Evolutionary conservation across 257 asterid species (phyloP).

Genomic region (Solanum arcanum): DNA sequence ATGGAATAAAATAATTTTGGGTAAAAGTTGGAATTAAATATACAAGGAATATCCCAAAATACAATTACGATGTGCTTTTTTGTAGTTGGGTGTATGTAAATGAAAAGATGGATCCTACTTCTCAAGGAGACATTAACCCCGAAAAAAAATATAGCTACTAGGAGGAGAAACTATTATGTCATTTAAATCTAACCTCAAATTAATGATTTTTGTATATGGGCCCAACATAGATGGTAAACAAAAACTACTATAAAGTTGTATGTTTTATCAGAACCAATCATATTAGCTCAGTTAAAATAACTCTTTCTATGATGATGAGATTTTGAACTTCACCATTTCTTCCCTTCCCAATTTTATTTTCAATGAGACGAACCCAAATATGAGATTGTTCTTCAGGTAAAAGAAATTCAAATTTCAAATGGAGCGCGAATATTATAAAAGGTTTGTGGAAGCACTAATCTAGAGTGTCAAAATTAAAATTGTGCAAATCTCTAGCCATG

Average conservation of each 20-base stretch:
- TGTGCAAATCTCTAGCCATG: neutral
- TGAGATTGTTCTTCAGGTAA: neutral
- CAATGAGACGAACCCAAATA: neutral
- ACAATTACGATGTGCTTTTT: neutral
- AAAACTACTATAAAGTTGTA: neutral
- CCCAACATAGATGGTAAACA: neutral
- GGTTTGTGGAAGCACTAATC: neutral
- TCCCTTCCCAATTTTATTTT: neutral
- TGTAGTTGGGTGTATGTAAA: neutral
- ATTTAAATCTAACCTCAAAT: neutral
- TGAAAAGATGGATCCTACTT: neutral
- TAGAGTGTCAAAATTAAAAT: neutral
- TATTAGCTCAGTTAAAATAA: neutral
- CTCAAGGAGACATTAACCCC: neutral
- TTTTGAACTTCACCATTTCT: neutral
- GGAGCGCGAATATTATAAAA: neutral
- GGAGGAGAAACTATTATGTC: neutral
- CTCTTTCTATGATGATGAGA: neutral
- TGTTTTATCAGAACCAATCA: neutral
- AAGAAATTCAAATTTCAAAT: neutral
- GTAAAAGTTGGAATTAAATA: neutral
- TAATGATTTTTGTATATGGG: neutral
- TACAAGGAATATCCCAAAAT: neutral
- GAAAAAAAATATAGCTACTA: neutral
- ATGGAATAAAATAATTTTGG: neutral